phyloP scores from a whole-genome alignment of 2,329 filamentous ascomycete species.

The Setomelanomma holmii region DNA sequence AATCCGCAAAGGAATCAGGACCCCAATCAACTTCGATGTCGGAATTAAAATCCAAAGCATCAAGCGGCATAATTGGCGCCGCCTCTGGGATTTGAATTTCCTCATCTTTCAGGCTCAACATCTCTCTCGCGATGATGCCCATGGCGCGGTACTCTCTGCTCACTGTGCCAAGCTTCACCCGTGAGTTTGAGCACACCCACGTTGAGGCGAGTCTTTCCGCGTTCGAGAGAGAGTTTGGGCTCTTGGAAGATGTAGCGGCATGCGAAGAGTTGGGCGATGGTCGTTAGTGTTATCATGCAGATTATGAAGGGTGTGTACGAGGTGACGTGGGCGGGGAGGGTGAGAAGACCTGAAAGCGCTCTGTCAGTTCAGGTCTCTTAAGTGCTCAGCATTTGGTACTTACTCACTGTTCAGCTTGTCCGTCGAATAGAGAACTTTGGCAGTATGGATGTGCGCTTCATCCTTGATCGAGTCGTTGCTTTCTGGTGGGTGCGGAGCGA shows the following conservation, averaged over 20 bases:
- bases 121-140: constrained; percentile 26
- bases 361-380: too few relatives aligned
- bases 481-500: constrained; percentile 29
- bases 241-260: constrained; percentile 31
- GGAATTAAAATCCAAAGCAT: constrained; percentile 20
- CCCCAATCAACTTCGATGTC: constrained; percentile 23
- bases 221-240: constrained; percentile 20
- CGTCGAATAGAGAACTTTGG: constrained; percentile 28
- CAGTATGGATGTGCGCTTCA: constrained; percentile 29
- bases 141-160: constrained; percentile 22
- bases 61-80: constrained; percentile 9
- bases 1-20: constrained; percentile 13
- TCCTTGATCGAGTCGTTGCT: constrained; percentile 13
- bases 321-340: constrained; percentile 25
- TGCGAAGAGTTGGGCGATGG: constrained; percentile 34
- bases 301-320: constrained; percentile 36
- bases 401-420: constrained; percentile 19
- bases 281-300: constrained; percentile 37
- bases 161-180: constrained; percentile 29
- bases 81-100: constrained; percentile 17
- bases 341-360: constrained; percentile 22
- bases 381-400: too few relatives aligned
- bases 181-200: constrained; percentile 33
- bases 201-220: constrained; percentile 34
- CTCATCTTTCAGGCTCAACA: constrained; percentile 21